Percentiles rank a stretch among this genome's conserved stretches.
These are phyloP conservation scores for Eucommia ulmoides DNA, from an alignment of 257 asterid genomes.

Conservation along the genomic window DNA sequence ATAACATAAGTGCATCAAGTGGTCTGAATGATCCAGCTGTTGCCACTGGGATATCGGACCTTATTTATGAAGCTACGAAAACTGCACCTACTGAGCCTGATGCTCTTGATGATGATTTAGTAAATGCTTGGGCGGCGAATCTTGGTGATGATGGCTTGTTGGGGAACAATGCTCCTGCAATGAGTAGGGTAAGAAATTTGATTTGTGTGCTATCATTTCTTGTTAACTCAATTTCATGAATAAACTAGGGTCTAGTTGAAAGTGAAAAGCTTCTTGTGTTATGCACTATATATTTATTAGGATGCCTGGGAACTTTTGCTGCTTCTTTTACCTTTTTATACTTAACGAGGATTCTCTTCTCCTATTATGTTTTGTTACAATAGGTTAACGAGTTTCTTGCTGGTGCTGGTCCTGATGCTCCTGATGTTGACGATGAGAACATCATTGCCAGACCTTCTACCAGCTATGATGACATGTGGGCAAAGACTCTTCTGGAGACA, in stretches of 20 bases:
- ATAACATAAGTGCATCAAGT: conserved; percentile 89
- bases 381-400: conserved; percentile 95
- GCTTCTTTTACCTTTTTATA: no score
- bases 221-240: background rate
- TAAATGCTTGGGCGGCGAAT: conserved; percentile 93
- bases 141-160: conserved; percentile 81
- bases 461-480: conserved; percentile 99
- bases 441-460: conserved; percentile 78
- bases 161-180: conserved; percentile 74
- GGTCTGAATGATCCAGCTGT: conserved; percentile 98
- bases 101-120: conserved; percentile 90
- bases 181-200: conserved; percentile 71
- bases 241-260: background rate
- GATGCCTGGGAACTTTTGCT: no score
- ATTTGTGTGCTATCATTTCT: background rate
- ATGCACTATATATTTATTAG: background rate
- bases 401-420: conserved; percentile 99
- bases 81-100: conserved; percentile 56
- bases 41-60: conserved; percentile 94
- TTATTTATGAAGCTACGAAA: conserved; percentile 79
- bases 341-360: no score
- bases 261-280: no score
- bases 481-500: conserved; percentile 90
- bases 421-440: conserved; percentile 98
- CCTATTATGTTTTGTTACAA: no score